These are phyloP conservation scores for Globisporangium canariense DNA, from an alignment of 352 stramenopile genomes.

Conservation along the genomic window DNA sequence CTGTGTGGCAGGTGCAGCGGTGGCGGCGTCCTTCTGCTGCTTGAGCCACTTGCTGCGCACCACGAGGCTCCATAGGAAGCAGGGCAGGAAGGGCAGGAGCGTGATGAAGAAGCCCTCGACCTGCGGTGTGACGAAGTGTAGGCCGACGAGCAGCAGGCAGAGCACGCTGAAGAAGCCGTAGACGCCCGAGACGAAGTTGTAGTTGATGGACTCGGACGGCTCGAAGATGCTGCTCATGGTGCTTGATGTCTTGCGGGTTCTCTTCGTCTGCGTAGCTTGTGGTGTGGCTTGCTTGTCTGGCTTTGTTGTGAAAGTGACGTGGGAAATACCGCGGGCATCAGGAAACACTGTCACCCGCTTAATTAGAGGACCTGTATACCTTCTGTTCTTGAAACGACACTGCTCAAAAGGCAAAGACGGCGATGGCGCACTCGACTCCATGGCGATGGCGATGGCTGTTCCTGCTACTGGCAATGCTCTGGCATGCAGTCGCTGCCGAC, in stretches of 20 bases:
- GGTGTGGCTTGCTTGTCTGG: conserved; percentile 7
- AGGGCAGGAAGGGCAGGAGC: conserved; percentile 74
- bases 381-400: conserved; percentile 7
- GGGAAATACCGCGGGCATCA: neutral
- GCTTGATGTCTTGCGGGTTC: neutral
- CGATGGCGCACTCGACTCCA: neutral
- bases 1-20: conserved; percentile 23
- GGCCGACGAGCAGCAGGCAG: conserved; percentile 47
- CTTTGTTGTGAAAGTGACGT: neutral
- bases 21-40: conserved; percentile 23
- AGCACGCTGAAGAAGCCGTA: conserved; percentile 71
- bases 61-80: conserved; percentile 80
- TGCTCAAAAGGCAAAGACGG: conserved; percentile 4
- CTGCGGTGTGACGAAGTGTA: conserved; percentile 60
- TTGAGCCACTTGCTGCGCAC: conserved; percentile 74
- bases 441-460: conserved; percentile 1
- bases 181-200: conserved; percentile 83
- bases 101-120: conserved; percentile 87
- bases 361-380: neutral
- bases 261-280: neutral
- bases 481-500: neutral
- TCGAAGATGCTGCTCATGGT: conserved; percentile 43
- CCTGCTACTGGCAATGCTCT: conserved; percentile 4
- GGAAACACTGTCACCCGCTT: neutral
- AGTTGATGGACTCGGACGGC: conserved; percentile 83